Base-by-base conservation (phyloP, 2,329 filamentous ascomycete genomes). In the Pseudogymnoascus pannorum region DNA sequence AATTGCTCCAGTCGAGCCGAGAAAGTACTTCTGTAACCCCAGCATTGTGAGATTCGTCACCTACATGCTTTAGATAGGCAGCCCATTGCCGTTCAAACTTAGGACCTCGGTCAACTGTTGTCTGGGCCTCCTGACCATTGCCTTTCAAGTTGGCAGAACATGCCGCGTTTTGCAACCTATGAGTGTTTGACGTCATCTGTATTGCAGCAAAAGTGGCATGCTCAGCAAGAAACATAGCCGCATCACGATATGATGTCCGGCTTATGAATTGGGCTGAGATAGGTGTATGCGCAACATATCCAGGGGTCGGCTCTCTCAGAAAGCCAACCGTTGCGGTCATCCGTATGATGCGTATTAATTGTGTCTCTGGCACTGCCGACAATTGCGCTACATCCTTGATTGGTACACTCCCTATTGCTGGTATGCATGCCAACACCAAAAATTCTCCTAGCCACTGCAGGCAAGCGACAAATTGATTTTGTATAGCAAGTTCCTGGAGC, bases 371-470 rank as follows among this genome's bases (percentile, higher is more conserved):
- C 0, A 78, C 75, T 18, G 69, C 70, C 1, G 72, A 63, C 3
- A 80, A 65, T 12, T 77, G 73, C 5, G 77, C 76, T 1, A 79
- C 64, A 58, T 79, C 78, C 38, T 72, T 69, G 51, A 72, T 65
- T 1, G 70, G 64, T 6, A 77, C 71, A 42, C 66, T 74, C n/a
- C 69, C 73, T 4, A 42, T 60, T 1, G 75, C 66, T 0, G 77
- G 78, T n/a, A 80, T 75, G 63, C 70, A 78, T 4, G 75, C 75
- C 0, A 78, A 71, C 3, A 79, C 68, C 59, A 78, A 76, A 62
- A 75, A 76, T 14, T 79, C 73, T 6, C 72, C 74, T 14, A 79
- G 70, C 77, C 76, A 79, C 62, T 72, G 71, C 4, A 78, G 62
- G 54, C 75, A 78, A 14, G 74, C 72, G 8, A 76, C 69, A 5